phyloP scores from a whole-genome alignment of 2,329 filamentous ascomycete species.

The Apiospora phragmitis region DNA sequence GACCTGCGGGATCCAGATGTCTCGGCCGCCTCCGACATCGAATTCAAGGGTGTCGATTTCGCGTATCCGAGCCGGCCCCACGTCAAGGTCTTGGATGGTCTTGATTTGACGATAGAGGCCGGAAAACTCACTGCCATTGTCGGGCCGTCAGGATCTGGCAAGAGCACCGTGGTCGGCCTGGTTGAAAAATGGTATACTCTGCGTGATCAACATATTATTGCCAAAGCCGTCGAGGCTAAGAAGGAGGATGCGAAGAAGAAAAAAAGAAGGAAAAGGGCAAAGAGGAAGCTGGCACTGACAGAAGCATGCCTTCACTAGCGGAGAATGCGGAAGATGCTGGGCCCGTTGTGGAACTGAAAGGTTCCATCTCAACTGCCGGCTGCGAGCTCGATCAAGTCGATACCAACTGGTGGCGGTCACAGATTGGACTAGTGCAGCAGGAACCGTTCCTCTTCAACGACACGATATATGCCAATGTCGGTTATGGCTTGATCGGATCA shows the following conservation, averaged over 20 bases:
- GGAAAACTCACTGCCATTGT: slow-evolving; percentile 74
- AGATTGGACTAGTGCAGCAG: slow-evolving; percentile 68
- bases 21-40: slow-evolving; percentile 53
- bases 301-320: not conserved
- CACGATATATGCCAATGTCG: slow-evolving; percentile 63
- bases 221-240: slow-evolving; percentile 49
- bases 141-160: slow-evolving; percentile 71
- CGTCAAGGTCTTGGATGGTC: slow-evolving; percentile 61
- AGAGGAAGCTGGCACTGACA: slow-evolving; percentile 29
- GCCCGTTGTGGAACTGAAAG: slow-evolving; percentile 48
- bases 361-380: slow-evolving; percentile 53
- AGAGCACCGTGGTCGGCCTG: slow-evolving; percentile 72
- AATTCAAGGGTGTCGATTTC: slow-evolving; percentile 67
- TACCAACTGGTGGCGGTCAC: slow-evolving; percentile 62
- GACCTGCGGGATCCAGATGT: slow-evolving; percentile 50
- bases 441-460: slow-evolving; percentile 70
- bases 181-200: slow-evolving; percentile 73
- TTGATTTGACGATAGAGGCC: slow-evolving; percentile 59
- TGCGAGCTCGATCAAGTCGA: slow-evolving; percentile 58
- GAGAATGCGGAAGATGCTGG: slow-evolving; percentile 35
- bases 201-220: slow-evolving; percentile 51
- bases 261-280: slow-evolving; percentile 31
- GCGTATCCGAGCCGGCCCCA: slow-evolving; percentile 69
- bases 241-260: slow-evolving; percentile 42
- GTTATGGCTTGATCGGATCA: slow-evolving; percentile 56